phyloP scores from a whole-genome alignment of 1,284 basidiomycete genomes.

The Trichosporon inkin region DNA sequence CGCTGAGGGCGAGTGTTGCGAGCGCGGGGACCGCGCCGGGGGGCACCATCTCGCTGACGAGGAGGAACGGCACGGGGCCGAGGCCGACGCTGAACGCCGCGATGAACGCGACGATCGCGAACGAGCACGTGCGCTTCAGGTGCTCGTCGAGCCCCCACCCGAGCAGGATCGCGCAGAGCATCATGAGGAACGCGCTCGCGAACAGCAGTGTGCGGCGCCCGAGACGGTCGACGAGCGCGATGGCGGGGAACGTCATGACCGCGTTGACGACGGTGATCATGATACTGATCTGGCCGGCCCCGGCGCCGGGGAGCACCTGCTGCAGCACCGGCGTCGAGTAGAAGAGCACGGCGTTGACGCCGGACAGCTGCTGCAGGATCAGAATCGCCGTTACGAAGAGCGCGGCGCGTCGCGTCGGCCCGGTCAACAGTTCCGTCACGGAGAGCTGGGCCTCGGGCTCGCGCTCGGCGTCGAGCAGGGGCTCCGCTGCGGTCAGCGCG shows the following conservation, averaged over 20 bases:
- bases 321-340: conserved; percentile 83
- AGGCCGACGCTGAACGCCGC: conserved; percentile 82
- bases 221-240: conserved; percentile 70
- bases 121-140: conserved; percentile 61
- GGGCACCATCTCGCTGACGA: conserved; percentile 87
- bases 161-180: conserved; percentile 63
- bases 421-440: conserved; percentile 49
- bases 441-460: conserved; percentile 26
- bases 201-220: conserved; percentile 51
- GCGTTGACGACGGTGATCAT: conserved; percentile 67
- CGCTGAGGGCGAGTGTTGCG: conserved; percentile 72
- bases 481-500: conserved; percentile 25
- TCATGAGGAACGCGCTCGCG: conserved; percentile 58
- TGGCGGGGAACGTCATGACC: conserved; percentile 72
- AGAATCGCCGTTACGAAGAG: conserved; percentile 67
- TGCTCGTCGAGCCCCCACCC: conserved; percentile 68
- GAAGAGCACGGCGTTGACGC: conserved; percentile 77
- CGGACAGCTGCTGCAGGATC: conserved; percentile 73
- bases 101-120: conserved; percentile 76
- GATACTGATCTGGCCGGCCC: conserved; percentile 55
- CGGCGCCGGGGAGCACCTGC: conserved; percentile 68
- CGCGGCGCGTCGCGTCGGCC: conserved; percentile 61
- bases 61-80: conserved; percentile 88
- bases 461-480: conserved; percentile 21
- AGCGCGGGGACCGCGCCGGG: conserved; percentile 73